These are phyloP conservation scores for Nakazawaea siamensis DNA, from an alignment of 805 yeast species.

Conservation along the genomic window DNA sequence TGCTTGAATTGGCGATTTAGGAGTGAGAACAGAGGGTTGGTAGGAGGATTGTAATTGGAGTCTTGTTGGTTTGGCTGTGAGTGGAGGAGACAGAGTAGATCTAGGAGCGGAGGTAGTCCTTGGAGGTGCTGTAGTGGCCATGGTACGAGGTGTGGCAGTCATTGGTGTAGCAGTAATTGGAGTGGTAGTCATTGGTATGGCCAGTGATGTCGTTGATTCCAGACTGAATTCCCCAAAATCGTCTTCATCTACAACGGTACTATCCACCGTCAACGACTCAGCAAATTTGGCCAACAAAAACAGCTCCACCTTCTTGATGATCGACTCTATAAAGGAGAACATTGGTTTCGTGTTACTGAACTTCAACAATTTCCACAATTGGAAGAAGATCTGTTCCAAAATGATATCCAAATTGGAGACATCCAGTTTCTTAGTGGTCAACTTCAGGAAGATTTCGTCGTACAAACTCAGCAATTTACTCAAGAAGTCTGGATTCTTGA, in stretches of 20 bases:
- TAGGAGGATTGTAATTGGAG: too few species aligned
- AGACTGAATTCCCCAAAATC: slow-evolving; percentile 11
- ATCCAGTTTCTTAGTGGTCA: slow-evolving; percentile 18
- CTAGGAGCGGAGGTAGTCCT: too few species aligned
- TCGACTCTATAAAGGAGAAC: slow-evolving; percentile 12
- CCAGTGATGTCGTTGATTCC: neutral
- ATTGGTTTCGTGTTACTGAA: slow-evolving; percentile 15
- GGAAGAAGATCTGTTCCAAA: slow-evolving; percentile 22
- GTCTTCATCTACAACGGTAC: slow-evolving; percentile 8
- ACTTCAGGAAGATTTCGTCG: slow-evolving; percentile 19
- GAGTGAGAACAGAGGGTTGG: too few species aligned
- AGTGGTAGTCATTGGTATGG: too few species aligned
- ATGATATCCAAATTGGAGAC: slow-evolving; percentile 14
- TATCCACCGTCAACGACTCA: neutral
- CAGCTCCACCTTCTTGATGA: slow-evolving; percentile 13
- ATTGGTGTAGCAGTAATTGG: too few species aligned
- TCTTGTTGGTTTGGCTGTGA: too few species aligned
- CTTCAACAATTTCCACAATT: slow-evolving; percentile 24
- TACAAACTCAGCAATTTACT: slow-evolving; percentile 21
- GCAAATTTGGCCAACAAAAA: slow-evolving; percentile 11
- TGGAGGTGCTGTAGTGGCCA: too few species aligned
- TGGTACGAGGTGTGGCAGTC: too few species aligned
- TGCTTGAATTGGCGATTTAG: too few species aligned
- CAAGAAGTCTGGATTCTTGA: slow-evolving; percentile 21
- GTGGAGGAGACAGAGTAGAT: too few species aligned